Percentiles rank a stretch among this genome's conserved stretches.
Evolutionary conservation across 1,284 basidiomycete species (phyloP).

Genomic region (Fistulinella cinereoalba): DNA sequence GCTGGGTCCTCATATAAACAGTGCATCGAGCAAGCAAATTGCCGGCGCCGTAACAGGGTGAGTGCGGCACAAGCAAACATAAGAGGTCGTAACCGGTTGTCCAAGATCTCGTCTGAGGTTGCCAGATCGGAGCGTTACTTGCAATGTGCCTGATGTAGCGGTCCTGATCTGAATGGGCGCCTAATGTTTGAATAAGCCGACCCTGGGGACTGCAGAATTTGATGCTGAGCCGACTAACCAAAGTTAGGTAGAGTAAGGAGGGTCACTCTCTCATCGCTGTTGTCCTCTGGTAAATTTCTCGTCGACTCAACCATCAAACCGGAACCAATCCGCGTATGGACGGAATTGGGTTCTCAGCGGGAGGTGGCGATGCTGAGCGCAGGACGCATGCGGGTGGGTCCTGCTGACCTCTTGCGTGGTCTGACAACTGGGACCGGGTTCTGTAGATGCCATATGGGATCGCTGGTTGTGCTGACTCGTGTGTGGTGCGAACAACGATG

Average conservation of each 20-base stretch:
- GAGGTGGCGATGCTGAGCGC: slow-evolving; percentile 27
- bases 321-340: slow-evolving; percentile 18
- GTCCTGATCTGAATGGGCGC: slow-evolving; percentile 25
- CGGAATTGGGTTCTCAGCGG: slow-evolving; percentile 13
- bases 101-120: slow-evolving; percentile 30
- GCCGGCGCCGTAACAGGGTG: slow-evolving; percentile 33
- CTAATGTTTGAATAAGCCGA: slow-evolving; percentile 22
- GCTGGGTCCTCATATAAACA: slow-evolving; percentile 28
- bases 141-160: slow-evolving; percentile 30
- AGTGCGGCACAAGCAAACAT: slow-evolving; percentile 32
- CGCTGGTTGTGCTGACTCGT: slow-evolving; percentile 1
- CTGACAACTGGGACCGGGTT: slow-evolving; percentile 21
- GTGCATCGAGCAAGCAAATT: slow-evolving; percentile 27
- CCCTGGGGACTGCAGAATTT: slow-evolving; percentile 28
- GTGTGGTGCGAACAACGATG: slow-evolving; percentile 15
- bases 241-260: slow-evolving; percentile 27
- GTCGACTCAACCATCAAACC: slow-evolving; percentile 18
- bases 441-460: slow-evolving; percentile 8
- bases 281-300: slow-evolving; percentile 8
- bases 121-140: slow-evolving; percentile 27
- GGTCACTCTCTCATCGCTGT: slow-evolving; percentile 14
- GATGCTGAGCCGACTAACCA: slow-evolving; percentile 27
- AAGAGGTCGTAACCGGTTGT: slow-evolving; percentile 28
- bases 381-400: slow-evolving; percentile 4
- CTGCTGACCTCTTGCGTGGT: slow-evolving; percentile 12